A percentile compares a stretch with the other conserved stretches of the same genome.
These are phyloP conservation scores for Ogataea haglerorum DNA, from an alignment of 805 yeast genomes.

Conservation along the genomic window DNA sequence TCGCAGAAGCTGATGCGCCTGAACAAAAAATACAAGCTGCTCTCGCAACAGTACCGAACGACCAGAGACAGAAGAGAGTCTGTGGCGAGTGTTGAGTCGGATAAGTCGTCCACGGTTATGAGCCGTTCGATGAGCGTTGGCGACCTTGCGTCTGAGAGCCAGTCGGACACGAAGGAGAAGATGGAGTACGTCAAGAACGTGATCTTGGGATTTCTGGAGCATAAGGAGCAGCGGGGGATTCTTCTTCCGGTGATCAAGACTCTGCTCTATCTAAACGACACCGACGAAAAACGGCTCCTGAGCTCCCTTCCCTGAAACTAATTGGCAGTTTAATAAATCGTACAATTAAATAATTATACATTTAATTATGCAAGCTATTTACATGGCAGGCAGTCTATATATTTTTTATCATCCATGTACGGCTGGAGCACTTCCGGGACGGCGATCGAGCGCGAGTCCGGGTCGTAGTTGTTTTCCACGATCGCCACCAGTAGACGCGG, in stretches of 20 bases:
- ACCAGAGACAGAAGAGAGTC: constrained; percentile 26
- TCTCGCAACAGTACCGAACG: constrained; percentile 56
- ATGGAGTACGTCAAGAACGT: constrained; percentile 86
- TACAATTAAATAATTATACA: neutral
- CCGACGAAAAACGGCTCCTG: constrained; percentile 72
- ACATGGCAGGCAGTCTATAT: constrained; percentile 17
- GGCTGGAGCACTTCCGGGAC: constrained; percentile 69
- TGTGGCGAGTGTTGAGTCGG: constrained; percentile 18
- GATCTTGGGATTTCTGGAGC: constrained; percentile 85
- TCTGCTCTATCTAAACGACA: constrained; percentile 61
- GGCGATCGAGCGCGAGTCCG: constrained; percentile 45
- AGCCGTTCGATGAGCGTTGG: constrained; percentile 22
- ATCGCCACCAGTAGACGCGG: constrained; percentile 89
- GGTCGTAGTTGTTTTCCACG: constrained; percentile 80
- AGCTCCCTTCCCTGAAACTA: constrained; percentile 38
- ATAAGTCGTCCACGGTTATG: constrained; percentile 19
- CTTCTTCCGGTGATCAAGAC: constrained; percentile 83
- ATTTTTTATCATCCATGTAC: constrained; percentile 65
- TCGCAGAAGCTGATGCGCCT: constrained; percentile 63
- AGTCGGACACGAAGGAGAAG: constrained; percentile 39
- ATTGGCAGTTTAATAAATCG: neutral
- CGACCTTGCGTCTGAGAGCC: constrained; percentile 4
- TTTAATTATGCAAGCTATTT: constrained; percentile 1
- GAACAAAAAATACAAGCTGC: constrained; percentile 62
- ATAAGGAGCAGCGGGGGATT: constrained; percentile 84